A percentile compares a stretch with the other conserved stretches of the same genome.
Conservation (phyloP, 305 asterid genomes). For the Solanum hybrid region DNA sequence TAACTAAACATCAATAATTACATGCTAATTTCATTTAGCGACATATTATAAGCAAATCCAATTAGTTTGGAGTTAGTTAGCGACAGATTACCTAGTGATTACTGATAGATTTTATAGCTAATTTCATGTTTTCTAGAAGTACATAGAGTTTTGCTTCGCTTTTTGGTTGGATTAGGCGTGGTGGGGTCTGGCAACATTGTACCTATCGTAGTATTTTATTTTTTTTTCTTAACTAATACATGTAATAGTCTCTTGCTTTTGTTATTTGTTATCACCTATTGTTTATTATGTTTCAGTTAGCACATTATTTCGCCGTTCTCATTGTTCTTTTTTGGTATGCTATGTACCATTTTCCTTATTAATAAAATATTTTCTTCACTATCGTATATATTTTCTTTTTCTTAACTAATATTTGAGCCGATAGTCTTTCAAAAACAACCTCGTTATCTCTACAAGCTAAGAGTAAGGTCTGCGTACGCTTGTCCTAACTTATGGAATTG, state of each 20-base stretch:
- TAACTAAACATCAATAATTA: neutral
- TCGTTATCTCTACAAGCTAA: neutral
- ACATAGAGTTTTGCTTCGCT: neutral
- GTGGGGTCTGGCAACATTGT: neutral
- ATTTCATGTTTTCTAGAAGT: too few species aligned
- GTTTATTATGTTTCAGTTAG: neutral
- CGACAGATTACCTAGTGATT: too few species aligned
- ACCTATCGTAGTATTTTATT: neutral
- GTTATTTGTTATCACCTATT: neutral
- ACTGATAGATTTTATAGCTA: neutral
- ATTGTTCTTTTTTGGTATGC: neutral
- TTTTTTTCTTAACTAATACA: too few species aligned
- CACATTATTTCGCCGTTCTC: neutral
- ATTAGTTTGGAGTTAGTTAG: too few species aligned
- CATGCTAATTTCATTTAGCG: neutral
- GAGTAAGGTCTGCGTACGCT: fast-evolving
- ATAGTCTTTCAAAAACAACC: neutral
- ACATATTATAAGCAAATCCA: neutral
- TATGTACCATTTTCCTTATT: neutral
- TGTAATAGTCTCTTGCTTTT: neutral
- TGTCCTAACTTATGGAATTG: neutral
- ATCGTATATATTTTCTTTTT: neutral
- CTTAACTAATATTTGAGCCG: neutral
- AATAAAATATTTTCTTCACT: neutral
- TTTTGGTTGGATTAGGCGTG: neutral